phyloP scores from a whole-genome alignment of 208 protist species.

The Trypanosoma boissoni region DNA sequence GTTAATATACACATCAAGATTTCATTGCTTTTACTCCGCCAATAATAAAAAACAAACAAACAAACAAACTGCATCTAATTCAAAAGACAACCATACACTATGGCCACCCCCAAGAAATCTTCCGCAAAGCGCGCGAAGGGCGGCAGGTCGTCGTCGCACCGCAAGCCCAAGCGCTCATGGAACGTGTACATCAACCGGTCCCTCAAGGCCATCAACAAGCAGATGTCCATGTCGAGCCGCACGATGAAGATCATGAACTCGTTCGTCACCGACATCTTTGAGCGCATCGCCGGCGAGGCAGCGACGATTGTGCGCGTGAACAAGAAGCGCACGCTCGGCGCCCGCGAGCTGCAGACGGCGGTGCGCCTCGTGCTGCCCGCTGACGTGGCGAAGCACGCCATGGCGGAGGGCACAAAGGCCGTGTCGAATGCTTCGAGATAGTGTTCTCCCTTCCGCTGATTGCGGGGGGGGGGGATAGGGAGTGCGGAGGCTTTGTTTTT shows the following conservation, averaged over 20 bases:
- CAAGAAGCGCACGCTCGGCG: constrained; percentile 94
- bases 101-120: constrained; percentile 54
- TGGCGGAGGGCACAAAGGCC: constrained; percentile 98
- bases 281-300: constrained; percentile 95
- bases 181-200: constrained; percentile 91
- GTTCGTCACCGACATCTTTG: constrained; percentile 98
- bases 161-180: constrained; percentile 76
- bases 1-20: background rate
- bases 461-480: too few species aligned
- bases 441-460: background rate
- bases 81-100: constrained; percentile 22
- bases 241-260: constrained; percentile 98
- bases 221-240: constrained; percentile 93
- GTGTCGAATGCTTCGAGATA: constrained; percentile 61
- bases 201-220: constrained; percentile 95
- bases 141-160: constrained; percentile 55
- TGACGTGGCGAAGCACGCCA: constrained; percentile 98
- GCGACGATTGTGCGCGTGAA: constrained; percentile 92
- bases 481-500: too few species aligned
- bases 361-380: constrained; percentile 96
- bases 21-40: background rate
- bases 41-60: background rate
- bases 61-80: too few species aligned
- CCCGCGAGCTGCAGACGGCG: constrained; percentile 96
- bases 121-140: constrained; percentile 23